These are phyloP conservation scores for Coemansia sp. DNA, from an alignment of 192 early-diverging fungal species.

Conservation along the genomic window DNA sequence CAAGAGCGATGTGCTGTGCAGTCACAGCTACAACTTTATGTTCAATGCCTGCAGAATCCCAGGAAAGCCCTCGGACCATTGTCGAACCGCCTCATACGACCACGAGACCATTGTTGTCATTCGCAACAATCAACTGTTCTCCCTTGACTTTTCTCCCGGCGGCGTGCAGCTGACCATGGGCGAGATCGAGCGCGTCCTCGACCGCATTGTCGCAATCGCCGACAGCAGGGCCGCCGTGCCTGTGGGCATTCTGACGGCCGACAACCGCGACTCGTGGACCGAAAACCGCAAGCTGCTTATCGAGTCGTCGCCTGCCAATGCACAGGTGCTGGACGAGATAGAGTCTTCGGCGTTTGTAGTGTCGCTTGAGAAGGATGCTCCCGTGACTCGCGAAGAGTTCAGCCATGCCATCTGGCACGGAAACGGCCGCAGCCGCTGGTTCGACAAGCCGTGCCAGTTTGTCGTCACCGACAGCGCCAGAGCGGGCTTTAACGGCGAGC, in stretches of 20 bases:
- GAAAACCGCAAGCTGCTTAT: constrained; percentile 67
- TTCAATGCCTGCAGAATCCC: constrained; percentile 96
- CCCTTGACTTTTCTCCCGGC: constrained; percentile 65
- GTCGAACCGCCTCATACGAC: constrained; percentile 62
- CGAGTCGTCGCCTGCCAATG: constrained; percentile 62
- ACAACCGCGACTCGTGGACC: constrained; percentile 91
- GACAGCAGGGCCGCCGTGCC: constrained; percentile 64
- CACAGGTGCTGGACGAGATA: constrained; percentile 74
- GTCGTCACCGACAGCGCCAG: constrained; percentile 94
- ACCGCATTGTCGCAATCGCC: constrained; percentile 64
- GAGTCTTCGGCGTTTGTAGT: constrained; percentile 88
- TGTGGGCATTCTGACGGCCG: constrained; percentile 84
- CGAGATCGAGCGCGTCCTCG: constrained; percentile 76
- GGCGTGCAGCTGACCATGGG: constrained; percentile 57
- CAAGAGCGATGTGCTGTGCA: constrained; percentile 72
- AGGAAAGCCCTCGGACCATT: constrained; percentile 78
- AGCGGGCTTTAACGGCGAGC: constrained; percentile 94
- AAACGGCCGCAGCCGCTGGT: constrained; percentile 92
- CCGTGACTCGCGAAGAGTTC: constrained; percentile 87
- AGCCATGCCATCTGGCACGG: constrained; percentile 91
- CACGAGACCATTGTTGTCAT: constrained; percentile 83
- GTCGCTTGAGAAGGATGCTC: constrained; percentile 81
- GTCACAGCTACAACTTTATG: constrained; percentile 91
- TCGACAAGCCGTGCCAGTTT: constrained; percentile 96
- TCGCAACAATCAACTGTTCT: constrained; percentile 86